Evolutionary conservation across 306 rosid genomes (phyloP), one percentile per base, ranked within the genome.

Genomic region (Oxytropis ochrocephala): DNA sequence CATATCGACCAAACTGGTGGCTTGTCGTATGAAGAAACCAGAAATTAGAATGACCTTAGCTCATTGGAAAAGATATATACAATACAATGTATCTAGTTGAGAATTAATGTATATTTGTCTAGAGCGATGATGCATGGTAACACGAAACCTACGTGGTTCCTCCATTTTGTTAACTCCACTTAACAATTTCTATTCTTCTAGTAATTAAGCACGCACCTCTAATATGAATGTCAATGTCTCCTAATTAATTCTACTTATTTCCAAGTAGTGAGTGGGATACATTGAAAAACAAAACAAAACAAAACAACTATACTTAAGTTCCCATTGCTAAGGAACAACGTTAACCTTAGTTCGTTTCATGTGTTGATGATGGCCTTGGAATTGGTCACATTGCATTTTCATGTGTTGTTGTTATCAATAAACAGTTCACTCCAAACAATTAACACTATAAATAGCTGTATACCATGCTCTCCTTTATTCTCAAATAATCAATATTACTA

Each of bases 381-480:
- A 21, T 21, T 41, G 38, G 18, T 21, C 12, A 7, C 7, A 2
- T 21, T 6, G 8, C 29, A 24, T 24, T 24, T 24, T 3, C 29
- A 24, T 24, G 29, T 24, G 29, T 24, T 24, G 14, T 5, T 50
- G 5, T 50, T 18, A 14, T 44, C 46, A 12, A 24, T 64, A 35
- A 63, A 57, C 24, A 64, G 64, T 52, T 33, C 16, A 11, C 35
- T 50, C 35, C 30, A 61, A 44, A 27, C 10, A 63, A n/a, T n/a
- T n/a, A n/a, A 43, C 69, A 72, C 58, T 81, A 81, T 79, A 85
- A 64, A 81, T 75, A 35, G 27, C 57, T 55, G 59, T 24, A 54
- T 44, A 39, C 41, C 46, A 27, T 29, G 63, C 70, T 52, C 65
- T 59, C 11, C 53, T 64, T 32, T 44, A 33, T 62, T 74, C 74